Conservation (phyloP, 257 asterid genomes). For the Solanum chmielewskii region DNA sequence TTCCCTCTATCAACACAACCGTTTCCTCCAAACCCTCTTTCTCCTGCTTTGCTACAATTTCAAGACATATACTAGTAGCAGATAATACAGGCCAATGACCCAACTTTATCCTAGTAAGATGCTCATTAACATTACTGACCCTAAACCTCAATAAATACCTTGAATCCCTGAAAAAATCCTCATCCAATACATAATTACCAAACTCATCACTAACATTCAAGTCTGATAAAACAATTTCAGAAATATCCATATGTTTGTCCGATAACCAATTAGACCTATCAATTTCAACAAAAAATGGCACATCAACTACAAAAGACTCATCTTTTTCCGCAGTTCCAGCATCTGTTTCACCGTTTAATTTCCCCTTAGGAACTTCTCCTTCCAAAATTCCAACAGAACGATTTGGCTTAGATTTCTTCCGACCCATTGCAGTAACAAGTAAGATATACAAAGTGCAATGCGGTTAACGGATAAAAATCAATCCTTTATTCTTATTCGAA, state of each 20-base stretch:
- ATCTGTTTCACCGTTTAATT: constrained; percentile 7
- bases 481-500: background rate
- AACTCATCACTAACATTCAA: constrained; percentile 47
- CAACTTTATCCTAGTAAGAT: constrained; percentile 57
- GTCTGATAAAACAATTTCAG: constrained; percentile 60
- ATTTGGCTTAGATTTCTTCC: constrained; percentile 70
- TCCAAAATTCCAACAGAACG: constrained; percentile 46
- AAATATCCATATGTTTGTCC: constrained; percentile 60
- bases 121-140: constrained; percentile 44
- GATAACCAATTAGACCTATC: constrained; percentile 50
- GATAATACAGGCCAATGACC: constrained; percentile 93
- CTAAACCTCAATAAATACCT: constrained; percentile 52
- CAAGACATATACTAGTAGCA: constrained; percentile 31
- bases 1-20: constrained; percentile 49
- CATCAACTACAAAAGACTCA: constrained; percentile 9
- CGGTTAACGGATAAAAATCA: background rate
- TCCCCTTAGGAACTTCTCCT: constrained; percentile 18
- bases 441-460: background rate
- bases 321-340: constrained; percentile 5
- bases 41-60: constrained; percentile 36
- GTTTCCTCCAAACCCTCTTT: constrained; percentile 32
- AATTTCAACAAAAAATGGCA: constrained; percentile 49
- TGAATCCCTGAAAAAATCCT: constrained; percentile 39
- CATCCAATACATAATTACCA: constrained; percentile 25
- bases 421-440: constrained; percentile 45